Evolutionary conservation across 768 basidiomycete species (phyloP), one percentile per base, ranked within the genome.

Genomic region (Phaeolepiota aurea): DNA sequence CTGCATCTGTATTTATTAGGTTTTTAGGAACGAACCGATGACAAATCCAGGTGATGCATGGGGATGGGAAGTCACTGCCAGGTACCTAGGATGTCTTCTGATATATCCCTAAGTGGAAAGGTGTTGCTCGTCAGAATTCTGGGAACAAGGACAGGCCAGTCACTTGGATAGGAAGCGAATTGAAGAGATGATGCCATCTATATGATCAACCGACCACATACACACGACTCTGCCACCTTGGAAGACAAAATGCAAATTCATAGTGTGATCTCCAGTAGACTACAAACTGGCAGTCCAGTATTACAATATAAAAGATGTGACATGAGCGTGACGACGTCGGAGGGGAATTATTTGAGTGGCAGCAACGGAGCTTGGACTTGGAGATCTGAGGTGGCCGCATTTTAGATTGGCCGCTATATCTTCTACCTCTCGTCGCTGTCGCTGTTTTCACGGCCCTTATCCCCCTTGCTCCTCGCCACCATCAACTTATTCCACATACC

Each of bases 321-420:
- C 47, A 51, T 44, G 37, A 36, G 31, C 44, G 54, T 54, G 47
- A 52, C 50, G 50, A 43, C 44, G n/a, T n/a, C n/a, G 48, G 39
- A 40, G 39, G 31, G 39, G 21, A 40, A 40, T 25, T 40, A n/a
- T n/a, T 35, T 52, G 44, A 37, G 32, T 32, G 18, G 16, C 12
- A 12, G 28, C 20, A 32, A 45, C 49, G 44, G 48, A 50, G 40
- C 47, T 47, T 49, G 46, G 22, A n/a, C 42, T 45, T 47, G 43
- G 40, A 49, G 48, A 48, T 44, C 46, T 51, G n/a, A n/a, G 23
- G 23, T 39, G 32, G 18, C 39, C 25, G 44, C 48, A 30, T 40
- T 43, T 42, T 3, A n/a, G 9, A 32, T 40, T 45, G 43, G 41
- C 44, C 37, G 41, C 49, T 41, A 37, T 25, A 44, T 32, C 39